Evolutionary conservation across 2,329 filamentous ascomycete species (phyloP).

Genomic region (Pseudogymnoascus destructans): DNA sequence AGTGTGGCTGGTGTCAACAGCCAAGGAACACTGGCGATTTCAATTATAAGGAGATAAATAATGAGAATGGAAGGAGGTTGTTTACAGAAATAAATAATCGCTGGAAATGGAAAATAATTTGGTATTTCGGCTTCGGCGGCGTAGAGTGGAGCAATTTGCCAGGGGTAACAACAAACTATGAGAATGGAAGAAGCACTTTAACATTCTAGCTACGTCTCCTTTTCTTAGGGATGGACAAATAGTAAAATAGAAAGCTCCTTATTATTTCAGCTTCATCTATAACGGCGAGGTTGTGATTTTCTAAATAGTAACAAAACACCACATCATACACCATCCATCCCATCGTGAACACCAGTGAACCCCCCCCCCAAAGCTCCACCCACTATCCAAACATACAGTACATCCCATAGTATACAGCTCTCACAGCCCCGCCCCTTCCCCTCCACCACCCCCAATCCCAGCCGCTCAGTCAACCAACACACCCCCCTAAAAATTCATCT

Average conservation of each 20-base stretch:
- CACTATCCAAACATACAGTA: not conserved
- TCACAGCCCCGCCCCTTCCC: not conserved
- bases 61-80: not conserved
- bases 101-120: not conserved
- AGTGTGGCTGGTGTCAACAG: not conserved
- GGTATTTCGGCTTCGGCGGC: too few species aligned
- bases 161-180: not conserved
- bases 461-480: not conserved
- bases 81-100: not conserved
- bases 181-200: not conserved
- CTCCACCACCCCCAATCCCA: not conserved
- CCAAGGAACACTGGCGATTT: not conserved
- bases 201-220: not conserved
- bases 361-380: not conserved
- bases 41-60: not conserved
- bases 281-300: not conserved
- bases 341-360: not conserved
- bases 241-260: not conserved
- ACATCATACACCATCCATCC: not conserved
- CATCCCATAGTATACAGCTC: not conserved
- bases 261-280: not conserved
- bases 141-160: not conserved
- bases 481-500: slow-evolving; percentile 2
- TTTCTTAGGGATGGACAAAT: not conserved
- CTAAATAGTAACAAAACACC: not conserved